Percentiles rank a stretch among this genome's conserved stretches.
Conservation (phyloP, 257 asterid species). For the Jasminum sambac region DNA sequence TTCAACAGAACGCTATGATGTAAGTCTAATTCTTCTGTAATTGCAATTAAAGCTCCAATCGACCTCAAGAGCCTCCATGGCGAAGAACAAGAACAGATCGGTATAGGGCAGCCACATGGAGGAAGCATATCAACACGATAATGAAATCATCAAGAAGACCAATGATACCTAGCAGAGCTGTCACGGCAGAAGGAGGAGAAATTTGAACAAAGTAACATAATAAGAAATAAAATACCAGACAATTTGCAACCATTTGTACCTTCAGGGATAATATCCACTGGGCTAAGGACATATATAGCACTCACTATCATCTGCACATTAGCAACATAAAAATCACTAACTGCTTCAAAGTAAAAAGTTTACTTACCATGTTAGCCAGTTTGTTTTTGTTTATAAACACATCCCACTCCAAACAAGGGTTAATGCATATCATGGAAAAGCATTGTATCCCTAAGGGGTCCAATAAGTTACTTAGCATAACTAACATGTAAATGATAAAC, state of each 20-base stretch:
- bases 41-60: slow-evolving; percentile 21
- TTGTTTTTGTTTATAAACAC: too few relatives aligned
- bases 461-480: neutral
- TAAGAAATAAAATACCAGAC: slow-evolving; percentile 12
- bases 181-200: slow-evolving; percentile 15
- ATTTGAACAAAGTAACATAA: neutral
- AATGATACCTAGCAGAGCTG: slow-evolving; percentile 68
- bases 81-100: slow-evolving; percentile 79
- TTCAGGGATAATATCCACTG: slow-evolving; percentile 54
- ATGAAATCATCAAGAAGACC: slow-evolving; percentile 86
- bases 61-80: slow-evolving; percentile 62
- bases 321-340: neutral
- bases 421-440: neutral
- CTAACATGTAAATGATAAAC: neutral
- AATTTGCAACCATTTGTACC: slow-evolving; percentile 30
- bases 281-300: slow-evolving; percentile 49
- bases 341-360: neutral
- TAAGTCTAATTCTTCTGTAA: slow-evolving; percentile 10
- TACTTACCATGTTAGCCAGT: too few relatives aligned
- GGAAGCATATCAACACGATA: slow-evolving; percentile 67
- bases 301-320: slow-evolving; percentile 39
- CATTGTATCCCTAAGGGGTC: neutral
- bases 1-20: neutral
- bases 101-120: slow-evolving; percentile 90
- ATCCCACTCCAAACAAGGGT: too few relatives aligned